A percentile compares a stretch with the other conserved stretches of the same genome.
These are phyloP conservation scores for Erodium texanum DNA, from an alignment of 441 rosid genomes.

Conservation along the genomic window DNA sequence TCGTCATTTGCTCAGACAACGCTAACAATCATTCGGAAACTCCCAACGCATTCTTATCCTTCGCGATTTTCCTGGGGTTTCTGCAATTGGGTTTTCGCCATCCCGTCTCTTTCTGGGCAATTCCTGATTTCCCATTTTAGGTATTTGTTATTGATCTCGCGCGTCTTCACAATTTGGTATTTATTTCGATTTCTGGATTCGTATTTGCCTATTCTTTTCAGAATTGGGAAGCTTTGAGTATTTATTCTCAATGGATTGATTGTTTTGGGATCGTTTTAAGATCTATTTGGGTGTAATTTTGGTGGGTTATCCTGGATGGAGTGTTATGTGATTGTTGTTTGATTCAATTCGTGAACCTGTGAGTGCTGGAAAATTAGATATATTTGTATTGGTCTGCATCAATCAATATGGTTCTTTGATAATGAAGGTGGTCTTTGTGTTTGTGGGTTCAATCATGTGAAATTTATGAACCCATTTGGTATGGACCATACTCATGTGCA, in stretches of 20 bases:
- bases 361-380: background rate
- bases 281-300: too few species aligned
- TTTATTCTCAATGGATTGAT: slow-evolving; percentile 13
- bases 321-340: background rate
- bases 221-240: background rate
- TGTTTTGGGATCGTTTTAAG: slow-evolving; percentile 8
- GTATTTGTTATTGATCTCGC: slow-evolving; percentile 9
- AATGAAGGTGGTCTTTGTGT: slow-evolving; percentile 11
- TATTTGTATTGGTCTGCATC: background rate
- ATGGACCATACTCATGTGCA: slow-evolving; percentile 42
- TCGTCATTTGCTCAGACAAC: too few species aligned
- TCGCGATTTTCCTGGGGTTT: background rate
- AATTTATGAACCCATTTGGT: slow-evolving; percentile 16
- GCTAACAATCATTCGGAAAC: too few species aligned
- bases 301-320: background rate
- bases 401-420: slow-evolving; percentile 12
- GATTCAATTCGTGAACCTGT: background rate
- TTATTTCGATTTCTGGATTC: slow-evolving; percentile 3
- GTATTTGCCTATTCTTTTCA: background rate
- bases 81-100: background rate
- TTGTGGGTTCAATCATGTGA: slow-evolving; percentile 12
- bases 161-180: background rate
- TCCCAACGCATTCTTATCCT: too few species aligned
- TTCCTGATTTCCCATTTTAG: slow-evolving; percentile 10
- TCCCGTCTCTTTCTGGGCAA: too few species aligned